phyloP scores from a whole-genome alignment of 23 red algal genomes.

The Gracilaria domingensis region DNA sequence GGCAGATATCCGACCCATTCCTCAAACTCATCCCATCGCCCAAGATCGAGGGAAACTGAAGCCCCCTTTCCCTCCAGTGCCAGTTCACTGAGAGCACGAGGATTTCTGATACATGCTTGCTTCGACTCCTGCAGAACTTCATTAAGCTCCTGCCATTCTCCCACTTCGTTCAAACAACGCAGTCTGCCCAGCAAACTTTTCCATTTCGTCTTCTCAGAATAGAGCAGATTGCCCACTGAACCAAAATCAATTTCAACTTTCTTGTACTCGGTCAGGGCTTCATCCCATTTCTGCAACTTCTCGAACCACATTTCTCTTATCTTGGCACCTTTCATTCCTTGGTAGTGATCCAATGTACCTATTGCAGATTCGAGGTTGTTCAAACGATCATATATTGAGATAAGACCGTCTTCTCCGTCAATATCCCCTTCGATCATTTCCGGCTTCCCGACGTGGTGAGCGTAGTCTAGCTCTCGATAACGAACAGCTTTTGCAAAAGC shows the following conservation, averaged over 20 bases:
- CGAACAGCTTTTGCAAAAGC: conserved; percentile 95
- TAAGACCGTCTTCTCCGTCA: conserved; percentile 86
- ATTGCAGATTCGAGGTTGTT: conserved; percentile 89
- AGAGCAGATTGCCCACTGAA: conserved; percentile 43
- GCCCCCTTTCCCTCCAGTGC: conserved; percentile 75
- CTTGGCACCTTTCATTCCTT: conserved; percentile 68
- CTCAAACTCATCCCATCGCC: conserved; percentile 90
- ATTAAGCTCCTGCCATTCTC: conserved; percentile 93
- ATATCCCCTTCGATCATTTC: conserved; percentile 67
- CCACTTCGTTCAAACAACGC: conserved; percentile 87
- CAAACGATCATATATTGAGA: conserved; percentile 95
- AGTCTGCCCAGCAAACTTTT: conserved; percentile 65
- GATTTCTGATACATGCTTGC: conserved; percentile 33
- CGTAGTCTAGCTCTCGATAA: conserved; percentile 95
- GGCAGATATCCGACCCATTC: conserved; percentile 78
- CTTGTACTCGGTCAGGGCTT: conserved; percentile 73
- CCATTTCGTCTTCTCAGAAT: conserved; percentile 67
- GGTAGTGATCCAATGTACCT: conserved; percentile 87
- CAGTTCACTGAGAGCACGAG: conserved; percentile 35
- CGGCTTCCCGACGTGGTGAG: conserved; percentile 61
- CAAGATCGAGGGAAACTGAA: conserved; percentile 87
- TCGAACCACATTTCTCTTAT: conserved; percentile 88
- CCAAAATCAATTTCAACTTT: conserved; percentile 38
- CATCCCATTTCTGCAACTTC: conserved; percentile 90
- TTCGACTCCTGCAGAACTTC: conserved; percentile 53